Conservation (phyloP, 495 filamentous ascomycete genomes). For the Aspergillus sclerotioniger region DNA sequence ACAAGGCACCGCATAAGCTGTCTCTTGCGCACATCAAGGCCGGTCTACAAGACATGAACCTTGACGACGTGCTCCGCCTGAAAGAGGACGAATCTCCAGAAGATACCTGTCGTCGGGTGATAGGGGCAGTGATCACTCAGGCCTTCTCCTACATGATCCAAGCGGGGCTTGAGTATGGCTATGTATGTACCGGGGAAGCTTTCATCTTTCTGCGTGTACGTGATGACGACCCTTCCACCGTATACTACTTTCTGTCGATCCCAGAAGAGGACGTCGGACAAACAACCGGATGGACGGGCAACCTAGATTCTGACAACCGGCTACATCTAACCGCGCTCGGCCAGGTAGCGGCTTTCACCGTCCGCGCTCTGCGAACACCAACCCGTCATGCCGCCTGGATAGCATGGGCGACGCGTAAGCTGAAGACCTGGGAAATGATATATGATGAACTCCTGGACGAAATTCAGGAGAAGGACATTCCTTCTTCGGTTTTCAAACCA, state of each 20-base stretch:
- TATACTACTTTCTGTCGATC: constrained; percentile 40
- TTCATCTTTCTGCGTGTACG: constrained; percentile 45
- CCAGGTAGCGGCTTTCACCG: constrained; percentile 19
- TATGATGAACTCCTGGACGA: constrained; percentile 34
- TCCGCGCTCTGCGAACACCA: constrained; percentile 12
- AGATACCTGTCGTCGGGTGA: constrained; percentile 10
- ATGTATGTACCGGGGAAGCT: constrained; percentile 43
- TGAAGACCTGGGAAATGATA: constrained; percentile 37
- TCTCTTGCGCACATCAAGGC: constrained; percentile 19
- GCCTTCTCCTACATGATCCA: constrained; percentile 45
- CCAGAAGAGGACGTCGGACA: constrained; percentile 36
- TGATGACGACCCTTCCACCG: constrained; percentile 31
- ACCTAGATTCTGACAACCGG: constrained; percentile 10
- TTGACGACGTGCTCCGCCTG: constrained; percentile 16
- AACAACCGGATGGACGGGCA: constrained; percentile 9
- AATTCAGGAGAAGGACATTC: constrained; percentile 29
- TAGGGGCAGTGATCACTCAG: constrained; percentile 40
- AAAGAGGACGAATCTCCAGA: constrained; percentile 13
- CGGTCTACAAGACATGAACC: constrained; percentile 25
- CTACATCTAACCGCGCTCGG: constrained; percentile 21
- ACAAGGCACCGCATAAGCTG: constrained; percentile 47
- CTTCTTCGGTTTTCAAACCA: constrained; percentile 19
- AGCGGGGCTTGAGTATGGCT: constrained; percentile 37
- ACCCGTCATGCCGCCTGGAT: constrained; percentile 3
- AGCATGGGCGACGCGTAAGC: background rate